Evolutionary conservation across 2,329 filamentous ascomycete genomes (phyloP).

Genomic region (Xylariaceae sp.): DNA sequence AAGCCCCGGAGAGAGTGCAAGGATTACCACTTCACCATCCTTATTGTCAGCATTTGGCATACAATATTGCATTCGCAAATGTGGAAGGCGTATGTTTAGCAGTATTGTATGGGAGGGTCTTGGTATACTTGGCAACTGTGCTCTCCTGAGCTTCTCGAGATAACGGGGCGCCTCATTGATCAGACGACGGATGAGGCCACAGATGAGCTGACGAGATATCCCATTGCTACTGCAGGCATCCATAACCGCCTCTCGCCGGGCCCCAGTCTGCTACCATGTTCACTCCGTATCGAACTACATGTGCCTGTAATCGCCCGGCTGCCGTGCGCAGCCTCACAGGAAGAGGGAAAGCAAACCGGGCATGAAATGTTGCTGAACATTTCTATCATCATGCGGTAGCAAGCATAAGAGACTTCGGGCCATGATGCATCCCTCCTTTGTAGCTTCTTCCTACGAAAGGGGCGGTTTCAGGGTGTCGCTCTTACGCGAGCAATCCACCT

Average conservation of each 20-base stretch:
- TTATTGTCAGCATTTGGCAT: no score
- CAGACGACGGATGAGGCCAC: slow-evolving; percentile 17
- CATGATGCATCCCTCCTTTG: no score
- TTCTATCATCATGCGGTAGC: background rate
- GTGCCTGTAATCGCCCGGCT: slow-evolving; percentile 14
- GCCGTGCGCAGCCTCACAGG: slow-evolving; percentile 5
- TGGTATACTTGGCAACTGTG: no score
- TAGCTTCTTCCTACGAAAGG: no score
- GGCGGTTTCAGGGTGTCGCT: no score
- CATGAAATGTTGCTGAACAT: background rate
- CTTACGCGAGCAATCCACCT: no score
- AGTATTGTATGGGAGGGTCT: no score
- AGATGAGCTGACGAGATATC: slow-evolving; percentile 16
- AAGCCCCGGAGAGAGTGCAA: no score
- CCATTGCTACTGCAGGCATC: background rate
- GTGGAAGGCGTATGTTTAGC: no score
- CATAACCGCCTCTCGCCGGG: background rate
- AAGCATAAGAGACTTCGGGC: background rate
- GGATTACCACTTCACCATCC: no score
- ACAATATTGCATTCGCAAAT: no score
- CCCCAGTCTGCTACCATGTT: background rate
- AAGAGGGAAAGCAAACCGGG: slow-evolving; percentile 1
- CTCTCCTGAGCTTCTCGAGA: no score
- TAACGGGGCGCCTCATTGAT: slow-evolving; percentile 1
- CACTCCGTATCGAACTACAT: slow-evolving; percentile 6